Conservation (phyloP, 192 early-diverging fungal species). For the Rhizoclosmatium sp. region DNA sequence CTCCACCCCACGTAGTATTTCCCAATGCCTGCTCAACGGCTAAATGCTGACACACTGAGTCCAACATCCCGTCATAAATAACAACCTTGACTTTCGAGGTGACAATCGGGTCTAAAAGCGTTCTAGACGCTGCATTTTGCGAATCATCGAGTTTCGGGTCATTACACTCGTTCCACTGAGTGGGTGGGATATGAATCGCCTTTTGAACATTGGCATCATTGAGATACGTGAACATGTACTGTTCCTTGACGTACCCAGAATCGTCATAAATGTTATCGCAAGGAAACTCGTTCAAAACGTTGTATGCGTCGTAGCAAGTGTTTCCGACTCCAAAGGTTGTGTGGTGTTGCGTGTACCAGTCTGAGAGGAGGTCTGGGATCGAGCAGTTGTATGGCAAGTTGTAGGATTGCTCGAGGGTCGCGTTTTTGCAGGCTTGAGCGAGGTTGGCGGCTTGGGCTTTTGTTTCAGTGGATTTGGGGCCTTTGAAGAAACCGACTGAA, state of each 20-base stretch:
- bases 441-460: conserved; percentile 16
- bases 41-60: conserved; percentile 15
- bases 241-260: neutral
- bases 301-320: conserved; percentile 2
- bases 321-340: neutral
- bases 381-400: neutral
- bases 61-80: conserved; percentile 16
- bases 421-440: neutral
- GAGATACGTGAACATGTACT: neutral
- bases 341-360: neutral
- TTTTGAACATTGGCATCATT: conserved; percentile 3
- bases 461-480: conserved; percentile 29
- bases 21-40: conserved; percentile 61
- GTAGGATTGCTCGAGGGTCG: neutral
- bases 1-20: conserved; percentile 55
- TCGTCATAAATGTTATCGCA: neutral
- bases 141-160: neutral
- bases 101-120: conserved; percentile 21
- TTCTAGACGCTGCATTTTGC: neutral
- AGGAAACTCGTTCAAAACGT: neutral
- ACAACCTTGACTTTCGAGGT: conserved; percentile 4
- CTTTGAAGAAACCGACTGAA: neutral
- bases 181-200: neutral
- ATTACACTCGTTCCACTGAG: neutral
- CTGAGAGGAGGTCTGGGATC: neutral